Base-by-base conservation (phyloP, 176 grass and related monocot species). In the Bonia amplexicaulis region DNA sequence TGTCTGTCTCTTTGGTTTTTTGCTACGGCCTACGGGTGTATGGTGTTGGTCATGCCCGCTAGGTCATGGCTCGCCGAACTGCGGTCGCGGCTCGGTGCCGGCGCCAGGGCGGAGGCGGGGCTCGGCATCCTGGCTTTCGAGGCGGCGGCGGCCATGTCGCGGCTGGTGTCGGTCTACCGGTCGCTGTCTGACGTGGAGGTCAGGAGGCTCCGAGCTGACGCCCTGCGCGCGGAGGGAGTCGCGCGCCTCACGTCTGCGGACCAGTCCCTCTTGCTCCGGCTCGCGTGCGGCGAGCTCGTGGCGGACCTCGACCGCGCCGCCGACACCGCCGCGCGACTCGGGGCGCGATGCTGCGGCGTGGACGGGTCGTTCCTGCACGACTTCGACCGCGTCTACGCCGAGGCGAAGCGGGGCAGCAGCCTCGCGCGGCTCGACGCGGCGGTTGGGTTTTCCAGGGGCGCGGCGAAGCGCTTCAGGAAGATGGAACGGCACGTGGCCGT, bases 101-200 rank as follows among this genome's bases (percentile, higher is more conserved):
- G 67, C 16, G 8, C 77, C 72, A 54, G 29, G 13, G 17, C 33
- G 55, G 77, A 74, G 8, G 23, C 44, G 44, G 84, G 69, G 47
- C 89, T 98, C 64, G 93, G 89, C 53, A 98, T 98, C 91, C 85
- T 95, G 9, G 89, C 96, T 52, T 95, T 98, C 80, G 93, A 98
- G 87, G 93, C 86, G 0, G 96, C 89, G 20, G 80, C 89, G 14
- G 63, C 87, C 85, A 98, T 98, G 96, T 87, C 93, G 9, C 72
- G 85, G 15, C 89, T 95, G 33, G 77, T 93, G n/a, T 98, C 91
- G 12, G 75, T 98, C 54, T 73, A 93, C 85, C 40, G 76, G 40
- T 80, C 85, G 35, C 57, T 93, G 8, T 81, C 87, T 12, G 76
- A 88, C 74, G 59, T 8, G 1, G 85, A 91, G 83, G 45, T 98